phyloP scores from a whole-genome alignment of 306 rosid genomes.

The Elaeagnus macrophylla region DNA sequence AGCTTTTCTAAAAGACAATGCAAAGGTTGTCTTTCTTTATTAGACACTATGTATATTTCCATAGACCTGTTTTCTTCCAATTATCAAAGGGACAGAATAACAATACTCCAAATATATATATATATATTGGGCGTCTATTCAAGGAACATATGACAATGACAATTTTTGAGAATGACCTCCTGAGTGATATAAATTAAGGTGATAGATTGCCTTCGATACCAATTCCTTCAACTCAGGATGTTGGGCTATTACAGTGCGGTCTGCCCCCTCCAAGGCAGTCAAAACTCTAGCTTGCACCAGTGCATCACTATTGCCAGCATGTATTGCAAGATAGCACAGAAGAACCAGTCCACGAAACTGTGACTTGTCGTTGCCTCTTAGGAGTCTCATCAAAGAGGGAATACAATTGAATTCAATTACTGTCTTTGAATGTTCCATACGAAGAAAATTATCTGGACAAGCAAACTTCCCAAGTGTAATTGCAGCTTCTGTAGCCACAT shows the following conservation, averaged over 20 bases:
- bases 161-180: slow-evolving; percentile 55
- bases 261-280: slow-evolving; percentile 59
- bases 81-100: slow-evolving; percentile 9
- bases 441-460: slow-evolving; percentile 49
- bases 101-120: slow-evolving; percentile 12
- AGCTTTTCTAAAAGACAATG: too few relatives aligned
- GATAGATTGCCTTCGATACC: slow-evolving; percentile 43
- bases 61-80: slow-evolving; percentile 1
- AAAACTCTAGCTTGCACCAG: slow-evolving; percentile 59
- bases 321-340: slow-evolving; percentile 69
- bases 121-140: slow-evolving; percentile 23
- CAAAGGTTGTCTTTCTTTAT: too few relatives aligned
- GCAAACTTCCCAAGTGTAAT: slow-evolving; percentile 61
- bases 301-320: slow-evolving; percentile 50
- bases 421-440: slow-evolving; percentile 57
- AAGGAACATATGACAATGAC: slow-evolving; percentile 25
- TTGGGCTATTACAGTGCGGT: slow-evolving; percentile 32
- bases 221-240: slow-evolving; percentile 48
- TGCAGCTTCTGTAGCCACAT: slow-evolving; percentile 60
- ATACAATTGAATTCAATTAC: slow-evolving; percentile 56
- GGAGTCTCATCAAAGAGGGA: slow-evolving; percentile 44
- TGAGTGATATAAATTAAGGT: slow-evolving; percentile 63
- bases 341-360: slow-evolving; percentile 48
- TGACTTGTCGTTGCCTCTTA: slow-evolving; percentile 43
- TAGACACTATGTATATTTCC: too few relatives aligned